Evolutionary conservation across 2,329 filamentous ascomycete genomes (phyloP).

Genomic region (Tolypocladium inflatum): DNA sequence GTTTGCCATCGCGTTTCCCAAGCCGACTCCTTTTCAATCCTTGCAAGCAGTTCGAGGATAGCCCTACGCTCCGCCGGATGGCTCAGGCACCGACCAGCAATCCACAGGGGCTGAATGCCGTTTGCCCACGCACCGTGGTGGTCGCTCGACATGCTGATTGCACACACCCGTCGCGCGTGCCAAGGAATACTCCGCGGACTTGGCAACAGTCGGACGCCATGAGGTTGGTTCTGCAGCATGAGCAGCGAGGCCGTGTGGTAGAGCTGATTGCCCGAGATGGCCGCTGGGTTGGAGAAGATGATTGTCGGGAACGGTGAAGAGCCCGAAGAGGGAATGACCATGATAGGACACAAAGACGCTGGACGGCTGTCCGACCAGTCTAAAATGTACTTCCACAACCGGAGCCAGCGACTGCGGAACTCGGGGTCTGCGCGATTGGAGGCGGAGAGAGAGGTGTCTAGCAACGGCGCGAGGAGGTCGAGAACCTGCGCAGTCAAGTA

Average conservation of each 20-base stretch:
- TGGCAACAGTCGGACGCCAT: conserved; percentile 27
- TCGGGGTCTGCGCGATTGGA: conserved; percentile 12
- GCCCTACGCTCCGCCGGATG: conserved; percentile 30
- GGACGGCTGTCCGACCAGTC: conserved; percentile 29
- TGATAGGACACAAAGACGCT: conserved; percentile 23
- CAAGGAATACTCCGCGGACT: conserved; percentile 31
- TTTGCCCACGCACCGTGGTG: conserved; percentile 46
- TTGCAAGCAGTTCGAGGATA: conserved; percentile 35
- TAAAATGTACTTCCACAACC: conserved; percentile 27
- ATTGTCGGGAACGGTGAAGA: conserved; percentile 39
- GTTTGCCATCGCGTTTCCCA: conserved; percentile 44
- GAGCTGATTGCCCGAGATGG: conserved; percentile 44
- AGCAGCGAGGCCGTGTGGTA: conserved; percentile 44
- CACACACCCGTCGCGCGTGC: conserved; percentile 43
- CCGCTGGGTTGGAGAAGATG: conserved; percentile 39
- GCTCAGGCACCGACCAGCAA: conserved; percentile 42
- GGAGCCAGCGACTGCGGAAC: conserved; percentile 22
- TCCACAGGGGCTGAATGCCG: conserved; percentile 43
- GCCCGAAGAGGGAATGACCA: conserved; percentile 26
- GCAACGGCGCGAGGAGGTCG: conserved; percentile 22
- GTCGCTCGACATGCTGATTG: conserved; percentile 41
- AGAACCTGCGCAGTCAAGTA: conserved; percentile 36
- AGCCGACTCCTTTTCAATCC: conserved; percentile 41
- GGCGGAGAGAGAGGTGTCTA: conserved; percentile 7
- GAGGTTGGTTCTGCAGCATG: conserved; percentile 36